Conservation (phyloP, 1,284 basidiomycete species). For the Nidula niveotomentosa region DNA sequence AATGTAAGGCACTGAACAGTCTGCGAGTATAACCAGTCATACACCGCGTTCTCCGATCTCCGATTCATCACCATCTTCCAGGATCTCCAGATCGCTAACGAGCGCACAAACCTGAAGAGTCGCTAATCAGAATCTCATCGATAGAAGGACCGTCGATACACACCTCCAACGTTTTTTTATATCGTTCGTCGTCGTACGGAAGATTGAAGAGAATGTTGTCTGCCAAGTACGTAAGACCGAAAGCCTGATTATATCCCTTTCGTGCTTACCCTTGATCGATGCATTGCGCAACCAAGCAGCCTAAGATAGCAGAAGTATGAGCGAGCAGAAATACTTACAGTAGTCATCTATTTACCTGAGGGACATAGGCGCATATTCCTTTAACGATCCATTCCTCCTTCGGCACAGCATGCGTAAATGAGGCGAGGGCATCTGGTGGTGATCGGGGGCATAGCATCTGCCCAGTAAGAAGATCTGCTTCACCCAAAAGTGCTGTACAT, state of each 20-base stretch:
- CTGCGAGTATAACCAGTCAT: conserved; percentile 13
- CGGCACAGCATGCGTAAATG: conserved; percentile 40
- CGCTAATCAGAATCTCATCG: too few relatives aligned
- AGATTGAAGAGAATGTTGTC: conserved; percentile 94
- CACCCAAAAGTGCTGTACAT: conserved; percentile 76
- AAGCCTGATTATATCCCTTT: too few relatives aligned
- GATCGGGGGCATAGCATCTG: conserved; percentile 83
- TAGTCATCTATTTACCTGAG: conserved; percentile 55
- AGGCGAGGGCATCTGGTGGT: conserved; percentile 75
- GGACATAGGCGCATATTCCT: conserved; percentile 87
- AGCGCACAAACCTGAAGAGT: conserved; percentile 38
- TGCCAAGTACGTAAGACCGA: conserved; percentile 16
- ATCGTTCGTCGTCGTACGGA: conserved; percentile 78
- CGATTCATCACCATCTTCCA: conserved; percentile 94
- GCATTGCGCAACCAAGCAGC: conserved; percentile 89
- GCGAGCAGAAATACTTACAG: too few relatives aligned
- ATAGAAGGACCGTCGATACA: too few relatives aligned
- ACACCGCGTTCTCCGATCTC: conserved; percentile 89
- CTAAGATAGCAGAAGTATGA: conserved; percentile 24
- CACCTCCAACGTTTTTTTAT: conserved; percentile 52
- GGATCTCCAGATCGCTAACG: conserved; percentile 80
- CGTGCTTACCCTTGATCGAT: conserved; percentile 71
- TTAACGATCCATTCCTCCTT: conserved; percentile 75
- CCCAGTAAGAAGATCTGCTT: conserved; percentile 84
- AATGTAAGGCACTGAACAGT: not conserved